Conservation (phyloP, 768 basidiomycete species). For the Dendrothele bispora region DNA sequence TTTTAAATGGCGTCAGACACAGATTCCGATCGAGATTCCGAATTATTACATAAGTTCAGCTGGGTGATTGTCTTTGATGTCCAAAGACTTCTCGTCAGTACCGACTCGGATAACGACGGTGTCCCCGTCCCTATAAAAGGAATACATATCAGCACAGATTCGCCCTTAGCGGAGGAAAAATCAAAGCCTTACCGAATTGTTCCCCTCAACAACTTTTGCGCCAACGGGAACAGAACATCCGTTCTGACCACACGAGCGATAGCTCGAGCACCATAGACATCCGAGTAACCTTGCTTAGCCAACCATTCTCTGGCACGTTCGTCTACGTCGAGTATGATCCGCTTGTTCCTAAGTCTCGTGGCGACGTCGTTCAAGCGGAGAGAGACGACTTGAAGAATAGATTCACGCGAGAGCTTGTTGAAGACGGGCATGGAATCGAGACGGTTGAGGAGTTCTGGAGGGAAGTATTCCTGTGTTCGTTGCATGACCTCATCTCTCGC, state of each 20-base stretch:
- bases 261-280: constrained; percentile 83
- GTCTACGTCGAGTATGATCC: constrained; percentile 74
- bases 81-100: constrained; percentile 39
- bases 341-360: constrained; percentile 56
- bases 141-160: neutral
- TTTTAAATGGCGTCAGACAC: too few species aligned
- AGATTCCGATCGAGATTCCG: too few species aligned
- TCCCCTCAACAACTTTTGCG: constrained; percentile 76
- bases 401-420: constrained; percentile 78
- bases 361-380: constrained; percentile 77
- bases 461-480: constrained; percentile 78
- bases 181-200: constrained; percentile 59
- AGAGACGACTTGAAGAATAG: constrained; percentile 77
- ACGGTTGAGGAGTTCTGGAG: constrained; percentile 88
- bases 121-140: constrained; percentile 63
- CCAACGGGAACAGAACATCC: constrained; percentile 80
- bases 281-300: constrained; percentile 76
- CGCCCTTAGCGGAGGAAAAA: neutral
- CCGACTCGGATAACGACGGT: constrained; percentile 54
- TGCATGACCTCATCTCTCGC: constrained; percentile 71
- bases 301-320: constrained; percentile 65
- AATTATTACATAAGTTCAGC: too few species aligned
- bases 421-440: constrained; percentile 87
- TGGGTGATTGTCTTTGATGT: constrained; percentile 64
- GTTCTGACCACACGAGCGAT: constrained; percentile 85